Evolutionary conservation across 179 eudicot genomes (phyloP), one percentile per base, ranked within the genome.

Genomic region (Heliamphora pulchella): DNA sequence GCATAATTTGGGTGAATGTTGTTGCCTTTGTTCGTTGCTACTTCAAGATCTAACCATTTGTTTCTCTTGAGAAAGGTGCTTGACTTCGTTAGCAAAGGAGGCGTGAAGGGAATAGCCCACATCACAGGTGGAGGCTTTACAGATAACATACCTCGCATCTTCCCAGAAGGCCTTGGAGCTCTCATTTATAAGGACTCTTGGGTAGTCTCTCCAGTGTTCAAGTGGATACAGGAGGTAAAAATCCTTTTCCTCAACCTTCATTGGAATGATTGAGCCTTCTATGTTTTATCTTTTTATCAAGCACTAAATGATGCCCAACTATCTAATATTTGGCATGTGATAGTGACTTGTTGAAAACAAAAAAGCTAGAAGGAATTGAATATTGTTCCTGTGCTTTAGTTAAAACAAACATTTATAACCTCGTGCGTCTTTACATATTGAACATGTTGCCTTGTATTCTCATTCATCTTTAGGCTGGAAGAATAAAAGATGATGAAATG

Each of bases 121-220:
- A 89, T 96, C 77, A 96, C 99, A 9, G 98, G 99, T 15, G 99
- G 99, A 72, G 97, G 99, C 41, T 96, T 96, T 77, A 96, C 97
- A 0, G 99, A 96, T 77, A 96, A 96, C 82, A 94, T 96, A 80
- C 99, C 98, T 31, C 82, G 97, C 78, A 94, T 94, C 54, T 92
- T 96, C 41, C 99, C 99, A 0, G 76, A 96, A 83, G 99, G 98
- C 78, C 93, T 94, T 73, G 99, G 99, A 39, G 99, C 99, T 61
- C 81, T 78, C 58, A 87, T 96, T 70, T 79, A 83, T 75, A 81
- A 86, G 59, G 86, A 88, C 84, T 88, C 99, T 43, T 91, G 99
- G 98, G 88, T 83, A 3, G 82, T 92, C 57, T 98, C 88, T 83
- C 97, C 99, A 2, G 91, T 96, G 71, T 96, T 96, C 79, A 96